These are phyloP conservation scores for Syzygium aromaticum DNA, from an alignment of 345 rosid genomes.

Conservation along the genomic window DNA sequence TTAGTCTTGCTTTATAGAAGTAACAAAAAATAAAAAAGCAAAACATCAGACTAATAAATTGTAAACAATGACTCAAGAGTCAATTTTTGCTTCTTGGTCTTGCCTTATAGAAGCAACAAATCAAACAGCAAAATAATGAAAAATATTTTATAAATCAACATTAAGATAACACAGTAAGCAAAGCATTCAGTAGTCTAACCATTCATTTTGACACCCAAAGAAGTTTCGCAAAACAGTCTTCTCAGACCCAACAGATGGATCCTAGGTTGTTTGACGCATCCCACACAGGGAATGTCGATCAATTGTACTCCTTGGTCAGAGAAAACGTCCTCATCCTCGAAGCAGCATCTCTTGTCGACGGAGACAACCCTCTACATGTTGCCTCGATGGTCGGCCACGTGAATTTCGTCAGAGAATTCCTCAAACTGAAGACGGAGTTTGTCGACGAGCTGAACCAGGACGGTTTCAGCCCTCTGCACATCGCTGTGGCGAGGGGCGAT, in stretches of 20 bases:
- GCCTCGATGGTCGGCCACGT: conserved; percentile 21
- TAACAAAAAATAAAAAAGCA: too few species aligned
- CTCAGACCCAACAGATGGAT: background rate
- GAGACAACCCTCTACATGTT: conserved; percentile 21
- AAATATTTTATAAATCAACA: background rate
- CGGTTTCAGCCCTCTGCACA: conserved; percentile 21
- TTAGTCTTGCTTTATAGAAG: too few species aligned
- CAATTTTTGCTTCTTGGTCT: too few species aligned
- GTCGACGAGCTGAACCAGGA: conserved; percentile 16
- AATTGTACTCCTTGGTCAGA: background rate
- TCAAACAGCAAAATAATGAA: background rate
- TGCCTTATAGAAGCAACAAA: background rate
- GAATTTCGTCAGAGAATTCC: conserved; percentile 14
- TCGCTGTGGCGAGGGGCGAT: conserved; percentile 20
- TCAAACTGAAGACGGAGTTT: conserved; percentile 5
- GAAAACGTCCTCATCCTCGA: background rate
- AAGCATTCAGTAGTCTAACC: background rate
- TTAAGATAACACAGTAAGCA: too few species aligned
- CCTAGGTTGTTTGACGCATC: conserved; percentile 9
- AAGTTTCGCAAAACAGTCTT: background rate
- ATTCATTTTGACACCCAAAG: background rate
- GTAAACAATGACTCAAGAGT: too few species aligned
- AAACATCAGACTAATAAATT: too few species aligned
- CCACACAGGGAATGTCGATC: background rate
- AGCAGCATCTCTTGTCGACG: background rate